A percentile compares a stretch with the other conserved stretches of the same genome.
These are phyloP conservation scores for Aspergillus ochraceoroseus DNA, from an alignment of 2,329 filamentous ascomycete genomes.

Conservation along the genomic window DNA sequence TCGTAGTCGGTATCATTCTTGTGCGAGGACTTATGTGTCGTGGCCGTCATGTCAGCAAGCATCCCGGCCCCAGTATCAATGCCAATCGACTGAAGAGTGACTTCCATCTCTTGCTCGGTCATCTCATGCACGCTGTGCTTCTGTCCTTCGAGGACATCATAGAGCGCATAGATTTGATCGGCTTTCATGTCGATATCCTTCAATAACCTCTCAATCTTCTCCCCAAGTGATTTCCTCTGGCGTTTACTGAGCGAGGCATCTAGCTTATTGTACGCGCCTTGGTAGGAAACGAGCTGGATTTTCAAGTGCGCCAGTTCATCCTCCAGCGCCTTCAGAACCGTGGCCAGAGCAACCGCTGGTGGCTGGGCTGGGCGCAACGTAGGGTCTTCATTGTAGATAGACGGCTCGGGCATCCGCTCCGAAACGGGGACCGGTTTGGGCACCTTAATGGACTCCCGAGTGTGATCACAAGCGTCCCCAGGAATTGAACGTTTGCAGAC, in stretches of 20 bases:
- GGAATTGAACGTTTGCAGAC: constrained; percentile 48
- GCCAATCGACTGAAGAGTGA: constrained; percentile 53
- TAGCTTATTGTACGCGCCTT: constrained; percentile 59
- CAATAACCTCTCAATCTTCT: constrained; percentile 58
- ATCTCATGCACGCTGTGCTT: constrained; percentile 61
- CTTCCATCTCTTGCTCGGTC: constrained; percentile 58
- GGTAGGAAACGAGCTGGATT: constrained; percentile 59
- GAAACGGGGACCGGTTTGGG: constrained; percentile 51
- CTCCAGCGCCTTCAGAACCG: constrained; percentile 75
- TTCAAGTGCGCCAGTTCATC: constrained; percentile 76
- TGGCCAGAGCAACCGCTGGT: constrained; percentile 67
- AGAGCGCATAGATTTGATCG: constrained; percentile 74
- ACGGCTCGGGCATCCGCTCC: constrained; percentile 43
- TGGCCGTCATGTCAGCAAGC: constrained; percentile 27
- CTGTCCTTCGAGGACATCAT: constrained; percentile 78
- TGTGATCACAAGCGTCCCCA: constrained; percentile 34
- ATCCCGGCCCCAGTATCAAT: constrained; percentile 27
- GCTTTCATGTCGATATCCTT: constrained; percentile 66
- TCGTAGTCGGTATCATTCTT: constrained; percentile 19
- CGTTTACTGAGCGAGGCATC: constrained; percentile 63
- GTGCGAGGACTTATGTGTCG: constrained; percentile 27
- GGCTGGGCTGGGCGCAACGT: constrained; percentile 60
- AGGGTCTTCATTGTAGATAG: constrained; percentile 51
- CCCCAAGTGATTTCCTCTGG: constrained; percentile 58
- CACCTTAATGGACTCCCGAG: constrained; percentile 38